Base-by-base conservation (phyloP, 2,329 filamentous ascomycete genomes). In the Aspergillus viridinutans region DNA sequence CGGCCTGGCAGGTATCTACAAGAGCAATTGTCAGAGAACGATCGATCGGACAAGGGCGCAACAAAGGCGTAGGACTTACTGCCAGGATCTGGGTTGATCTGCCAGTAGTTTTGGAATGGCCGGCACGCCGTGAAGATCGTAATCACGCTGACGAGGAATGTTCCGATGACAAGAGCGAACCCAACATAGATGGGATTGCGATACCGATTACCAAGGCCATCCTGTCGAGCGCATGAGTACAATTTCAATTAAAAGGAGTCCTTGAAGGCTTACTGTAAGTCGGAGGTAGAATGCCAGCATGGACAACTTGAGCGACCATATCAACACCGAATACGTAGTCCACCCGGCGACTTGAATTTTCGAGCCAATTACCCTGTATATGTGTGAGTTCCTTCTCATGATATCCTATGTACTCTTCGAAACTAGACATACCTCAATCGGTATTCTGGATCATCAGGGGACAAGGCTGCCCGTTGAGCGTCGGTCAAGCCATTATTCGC, bases 401-500 rank as follows among this genome's bases (percentile, higher is more conserved):
- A 17, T 4, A 35, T 49, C 32, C 6, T 8, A 5, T 49, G 12
- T 17, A 12, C 23, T 9, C 4, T n/a, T 26, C 40, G 38, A 28
- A 10, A 8, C 1, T 17, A 47, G 21, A 52, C 53, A 42, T 40
- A 68, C 67, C 66, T 77, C 49, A 70, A 58, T 4, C 67, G 64
- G 61, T 78, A 83, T 60, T 83, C 80, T 0, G 69, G 64, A 38
- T 74, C 71, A 10, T 67, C 56, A 0, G 74, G 68, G 3, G 72
- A 70, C 20, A 85, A 67, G 0, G 73, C 69, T 7, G 64, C 69
- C 8, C 83, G 75, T 58, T 81, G 67, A 8, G 72, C 74, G 26
- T 77, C 68, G 2, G 81, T 79, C 80, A 85, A 83, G 53, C 75
- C 75, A 60, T 82, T 82, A 58, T 85, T 84, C 14, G 82, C 81